A percentile compares a stretch with the other conserved stretches of the same genome.
phyloP scores from a whole-genome alignment of 73 alveolate genomes.

The Tetrahymena elliotti region DNA sequence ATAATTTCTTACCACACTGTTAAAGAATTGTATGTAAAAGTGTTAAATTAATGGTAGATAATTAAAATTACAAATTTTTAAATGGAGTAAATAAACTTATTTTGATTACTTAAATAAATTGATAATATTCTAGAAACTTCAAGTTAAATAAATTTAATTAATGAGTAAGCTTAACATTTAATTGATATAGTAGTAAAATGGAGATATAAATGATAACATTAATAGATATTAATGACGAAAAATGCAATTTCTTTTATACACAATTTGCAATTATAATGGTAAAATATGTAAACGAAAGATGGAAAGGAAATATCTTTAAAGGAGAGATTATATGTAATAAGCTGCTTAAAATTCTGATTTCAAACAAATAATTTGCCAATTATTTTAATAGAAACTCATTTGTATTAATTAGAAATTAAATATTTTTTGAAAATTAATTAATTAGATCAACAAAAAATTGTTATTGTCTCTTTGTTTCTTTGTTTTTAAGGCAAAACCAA shows the following conservation, averaged over 20 bases:
- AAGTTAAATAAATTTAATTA: no score
- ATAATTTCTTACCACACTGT: no score
- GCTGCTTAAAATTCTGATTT: not conserved
- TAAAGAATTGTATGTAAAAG: no score
- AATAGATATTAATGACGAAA: not conserved
- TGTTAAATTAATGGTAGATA: no score
- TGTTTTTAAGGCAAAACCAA: no score
- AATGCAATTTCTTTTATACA: not conserved
- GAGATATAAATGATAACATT: not conserved
- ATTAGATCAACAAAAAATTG: not conserved
- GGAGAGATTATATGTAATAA: not conserved
- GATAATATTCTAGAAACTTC: not conserved
- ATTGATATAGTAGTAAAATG: not conserved
- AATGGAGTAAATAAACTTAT: no score
- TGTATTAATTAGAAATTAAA: no score
- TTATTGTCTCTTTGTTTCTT: no score
- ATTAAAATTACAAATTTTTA: no score
- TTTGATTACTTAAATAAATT: no score
- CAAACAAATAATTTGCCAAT: not conserved
- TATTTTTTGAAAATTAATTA: no score
- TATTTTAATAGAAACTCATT: not conserved
- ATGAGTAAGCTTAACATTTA: not conserved
- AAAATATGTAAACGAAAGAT: not conserved
- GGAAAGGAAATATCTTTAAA: not conserved
- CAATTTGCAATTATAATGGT: not conserved